Conservation (phyloP, 176 grass and related monocot genomes). For the Carex kokanica region DNA sequence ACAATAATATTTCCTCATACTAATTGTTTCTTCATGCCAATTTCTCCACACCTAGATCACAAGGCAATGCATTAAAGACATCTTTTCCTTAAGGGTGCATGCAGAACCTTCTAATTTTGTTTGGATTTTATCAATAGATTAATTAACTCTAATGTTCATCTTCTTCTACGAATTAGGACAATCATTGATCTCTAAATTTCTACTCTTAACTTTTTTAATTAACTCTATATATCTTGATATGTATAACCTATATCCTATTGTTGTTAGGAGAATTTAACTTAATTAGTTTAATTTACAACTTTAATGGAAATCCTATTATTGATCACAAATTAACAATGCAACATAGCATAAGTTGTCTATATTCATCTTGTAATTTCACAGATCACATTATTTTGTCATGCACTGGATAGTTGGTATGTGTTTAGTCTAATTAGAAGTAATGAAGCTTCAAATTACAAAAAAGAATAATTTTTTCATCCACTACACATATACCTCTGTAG, state of each 20-base stretch:
- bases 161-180: not conserved
- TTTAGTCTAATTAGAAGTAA: conserved; percentile 12
- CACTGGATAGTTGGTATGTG: not conserved
- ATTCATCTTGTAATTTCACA: not conserved
- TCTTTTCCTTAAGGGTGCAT: not conserved
- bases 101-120: too few relatives aligned
- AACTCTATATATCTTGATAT: not conserved
- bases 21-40: not conserved
- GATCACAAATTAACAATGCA: not conserved
- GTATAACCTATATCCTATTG: not conserved
- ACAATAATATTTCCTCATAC: not conserved
- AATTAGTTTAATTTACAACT: not conserved
- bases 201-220: not conserved
- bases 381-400: conserved; percentile 22
- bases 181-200: not conserved
- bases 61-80: not conserved
- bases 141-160: not conserved
- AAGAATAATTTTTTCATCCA: conserved; percentile 6
- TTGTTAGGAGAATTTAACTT: not conserved
- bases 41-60: not conserved
- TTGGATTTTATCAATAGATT: not conserved
- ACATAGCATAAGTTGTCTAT: not conserved
- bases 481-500: not conserved
- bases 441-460: not conserved
- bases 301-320: not conserved